A percentile compares a stretch with the other conserved stretches of the same genome.
Conservation (phyloP, 163 green algal genomes). For the Volvox carteri region DNA sequence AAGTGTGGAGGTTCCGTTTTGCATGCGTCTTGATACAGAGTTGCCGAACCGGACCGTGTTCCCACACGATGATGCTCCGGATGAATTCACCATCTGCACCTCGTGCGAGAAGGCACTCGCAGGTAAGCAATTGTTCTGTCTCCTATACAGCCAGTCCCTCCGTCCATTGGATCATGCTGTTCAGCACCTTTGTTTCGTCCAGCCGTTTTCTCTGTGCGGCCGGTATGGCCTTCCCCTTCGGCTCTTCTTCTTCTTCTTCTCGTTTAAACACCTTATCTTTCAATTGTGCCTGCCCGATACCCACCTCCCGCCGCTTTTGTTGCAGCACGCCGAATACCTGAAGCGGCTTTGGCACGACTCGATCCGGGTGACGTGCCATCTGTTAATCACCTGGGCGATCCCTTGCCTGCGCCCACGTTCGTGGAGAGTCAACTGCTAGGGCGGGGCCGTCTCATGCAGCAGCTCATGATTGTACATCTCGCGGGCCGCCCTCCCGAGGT, state of each 20-base stretch:
- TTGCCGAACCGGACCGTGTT: not conserved
- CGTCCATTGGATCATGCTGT: not conserved
- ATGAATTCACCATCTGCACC: not conserved
- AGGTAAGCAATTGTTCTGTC: not conserved
- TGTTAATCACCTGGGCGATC: not conserved
- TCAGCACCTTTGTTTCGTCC: too few species aligned
- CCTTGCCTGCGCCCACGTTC: not conserved
- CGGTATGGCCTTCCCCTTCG: not conserved
- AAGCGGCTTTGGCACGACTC: not conserved
- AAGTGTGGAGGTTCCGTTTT: not conserved
- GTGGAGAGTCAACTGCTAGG: not conserved
- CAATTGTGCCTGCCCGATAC: not conserved
- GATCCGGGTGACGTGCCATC: constrained; percentile 1
- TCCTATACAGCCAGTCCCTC: too few species aligned
- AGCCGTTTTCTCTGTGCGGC: too few species aligned
- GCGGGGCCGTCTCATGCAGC: not conserved
- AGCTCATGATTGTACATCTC: not conserved
- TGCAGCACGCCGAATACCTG: not conserved
- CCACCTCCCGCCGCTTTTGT: too few species aligned
- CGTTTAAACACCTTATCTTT: not conserved
- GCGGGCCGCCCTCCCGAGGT: not conserved
- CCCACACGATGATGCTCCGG: not conserved
- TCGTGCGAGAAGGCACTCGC: not conserved
- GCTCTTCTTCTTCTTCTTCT: not conserved
- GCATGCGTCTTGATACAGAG: not conserved